Conservation (phyloP, 2,329 filamentous ascomycete species). For the Fusarium nisikadoi region DNA sequence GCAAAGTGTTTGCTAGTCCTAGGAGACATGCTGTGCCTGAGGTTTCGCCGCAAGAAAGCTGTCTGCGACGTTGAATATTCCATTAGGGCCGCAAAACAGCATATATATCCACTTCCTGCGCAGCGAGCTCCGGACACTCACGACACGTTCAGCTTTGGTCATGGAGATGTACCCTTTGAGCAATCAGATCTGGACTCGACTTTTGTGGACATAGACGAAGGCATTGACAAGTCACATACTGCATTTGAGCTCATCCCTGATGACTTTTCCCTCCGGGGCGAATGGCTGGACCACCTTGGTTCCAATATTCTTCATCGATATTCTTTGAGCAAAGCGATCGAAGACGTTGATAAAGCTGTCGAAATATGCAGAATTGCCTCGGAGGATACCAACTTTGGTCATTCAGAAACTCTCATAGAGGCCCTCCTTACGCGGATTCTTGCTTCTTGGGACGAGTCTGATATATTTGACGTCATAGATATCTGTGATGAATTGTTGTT, state of each 20-base stretch:
- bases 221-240: neutral
- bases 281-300: neutral
- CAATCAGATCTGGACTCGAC: rapidly evolving
- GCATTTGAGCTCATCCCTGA: neutral
- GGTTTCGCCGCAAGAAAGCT: neutral
- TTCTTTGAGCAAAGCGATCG: neutral
- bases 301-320: neutral
- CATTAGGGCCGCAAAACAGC: neutral
- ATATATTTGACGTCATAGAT: neutral
- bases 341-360: neutral
- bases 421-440: neutral
- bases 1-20: neutral
- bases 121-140: neutral
- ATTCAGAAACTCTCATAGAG: neutral
- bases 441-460: rapidly evolving
- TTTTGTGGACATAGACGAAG: neutral
- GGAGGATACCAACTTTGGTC: rapidly evolving
- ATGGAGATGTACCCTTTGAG: rapidly evolving
- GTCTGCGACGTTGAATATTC: neutral
- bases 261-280: neutral
- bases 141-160: neutral
- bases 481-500: neutral
- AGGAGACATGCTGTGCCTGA: neutral
- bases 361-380: neutral
- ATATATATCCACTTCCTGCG: neutral